Evolutionary conservation across 306 rosid genomes (phyloP), one percentile per base, ranked within the genome.

Genomic region (Quercus mongolica): DNA sequence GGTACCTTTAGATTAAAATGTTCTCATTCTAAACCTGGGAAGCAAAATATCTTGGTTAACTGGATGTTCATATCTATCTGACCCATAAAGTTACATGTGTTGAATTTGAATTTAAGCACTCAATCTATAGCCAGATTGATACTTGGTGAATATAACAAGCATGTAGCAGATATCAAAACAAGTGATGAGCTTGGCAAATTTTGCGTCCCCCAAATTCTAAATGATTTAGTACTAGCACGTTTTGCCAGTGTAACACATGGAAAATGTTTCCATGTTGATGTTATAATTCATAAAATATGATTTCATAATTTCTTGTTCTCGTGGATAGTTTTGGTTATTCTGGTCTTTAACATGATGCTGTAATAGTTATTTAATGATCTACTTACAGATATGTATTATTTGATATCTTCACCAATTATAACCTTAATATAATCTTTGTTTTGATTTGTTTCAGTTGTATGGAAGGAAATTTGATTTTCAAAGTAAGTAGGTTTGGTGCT

Each of bases 401-500:
- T 31, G 17, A 78, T 80, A 33, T 78, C 78, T n/a, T 73, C 55
- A 46, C 69, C 75, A 30, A 31, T 86, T 75, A 71, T 41, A 38
- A 70, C 55, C 41, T 69, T 83, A 69, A 65, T 52, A 20, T 35
- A 46, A 68, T 31, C 65, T 75, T 84, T 68, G 52, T 10, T 63
- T 41, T 20, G 79, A 69, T 67, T 76, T 79, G 71, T 89, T 83
- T 80, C 96, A 95, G 99, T 86, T 96, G 98, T 86, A 57, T 71
- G 84, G 90, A 93, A 75, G 99, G 99, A 46, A 90, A 88, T 18
- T 87, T 96, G 85, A 89, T 88, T 85, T 91, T 96, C 86, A 93
- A 91, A 96, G 93, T 96, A 49, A 96, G 99, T 80, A 94, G 98
- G 84, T 89, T 80, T 18, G 97, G 99, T 38, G 82, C 94, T 33